These are phyloP conservation scores for Ophiocordyceps sinensis DNA, from an alignment of 2,329 filamentous ascomycete species.

Conservation along the genomic window DNA sequence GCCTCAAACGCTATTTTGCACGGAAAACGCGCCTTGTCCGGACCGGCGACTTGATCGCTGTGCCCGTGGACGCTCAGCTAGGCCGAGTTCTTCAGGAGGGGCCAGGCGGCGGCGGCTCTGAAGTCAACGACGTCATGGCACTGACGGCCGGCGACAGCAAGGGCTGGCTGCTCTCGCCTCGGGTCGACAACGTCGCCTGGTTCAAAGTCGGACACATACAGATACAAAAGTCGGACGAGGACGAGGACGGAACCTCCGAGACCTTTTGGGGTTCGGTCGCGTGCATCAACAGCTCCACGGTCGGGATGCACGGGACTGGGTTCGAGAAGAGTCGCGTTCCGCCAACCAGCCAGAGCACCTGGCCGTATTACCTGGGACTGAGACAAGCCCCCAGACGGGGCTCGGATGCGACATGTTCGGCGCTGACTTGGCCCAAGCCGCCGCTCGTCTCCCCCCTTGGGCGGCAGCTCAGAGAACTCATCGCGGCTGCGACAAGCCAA, in stretches of 20 bases:
- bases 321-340: constrained; percentile 73
- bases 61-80: constrained; percentile 75
- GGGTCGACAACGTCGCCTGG: constrained; percentile 62
- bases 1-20: constrained; percentile 80
- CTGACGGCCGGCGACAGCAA: constrained; percentile 28
- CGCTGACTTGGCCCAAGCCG: constrained; percentile 29
- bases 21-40: constrained; percentile 69
- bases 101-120: constrained; percentile 40
- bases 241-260: constrained; percentile 46
- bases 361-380: constrained; percentile 80
- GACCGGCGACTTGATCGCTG: constrained; percentile 74
- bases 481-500: constrained; percentile 77
- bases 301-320: constrained; percentile 83
- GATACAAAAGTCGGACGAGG: constrained; percentile 35
- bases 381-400: constrained; percentile 44
- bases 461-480: constrained; percentile 65
- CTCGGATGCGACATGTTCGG: constrained; percentile 21
- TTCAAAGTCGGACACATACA: constrained; percentile 74
- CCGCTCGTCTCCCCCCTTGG: constrained; percentile 44
- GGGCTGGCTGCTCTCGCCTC: constrained; percentile 12
- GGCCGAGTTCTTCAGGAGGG: constrained; percentile 69
- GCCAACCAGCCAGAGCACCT: constrained; percentile 58
- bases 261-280: constrained; percentile 77
- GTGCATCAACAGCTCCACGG: constrained; percentile 72
- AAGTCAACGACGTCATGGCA: constrained; percentile 57